These are phyloP conservation scores for Calonectria henricotiae DNA, from an alignment of 2,329 filamentous ascomycete species.

Conservation along the genomic window DNA sequence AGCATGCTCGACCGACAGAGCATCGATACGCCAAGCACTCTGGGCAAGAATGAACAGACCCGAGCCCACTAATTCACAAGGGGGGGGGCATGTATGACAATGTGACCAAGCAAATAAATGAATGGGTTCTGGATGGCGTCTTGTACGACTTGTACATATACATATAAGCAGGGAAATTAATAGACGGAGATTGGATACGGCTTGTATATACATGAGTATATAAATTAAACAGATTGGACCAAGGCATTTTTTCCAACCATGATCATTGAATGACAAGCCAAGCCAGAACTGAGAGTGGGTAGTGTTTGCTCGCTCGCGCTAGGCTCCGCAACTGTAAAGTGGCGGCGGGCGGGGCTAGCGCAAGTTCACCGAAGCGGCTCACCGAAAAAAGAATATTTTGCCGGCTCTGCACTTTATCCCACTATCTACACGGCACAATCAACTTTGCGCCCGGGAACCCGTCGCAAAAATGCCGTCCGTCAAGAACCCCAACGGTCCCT, in stretches of 20 bases:
- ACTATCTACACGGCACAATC: slow-evolving; percentile 2
- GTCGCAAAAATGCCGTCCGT: slow-evolving; percentile 67
- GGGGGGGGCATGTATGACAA: neutral
- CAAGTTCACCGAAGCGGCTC: slow-evolving; percentile 9
- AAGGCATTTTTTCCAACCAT: neutral
- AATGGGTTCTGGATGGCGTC: slow-evolving; percentile 16
- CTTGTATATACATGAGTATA: neutral
- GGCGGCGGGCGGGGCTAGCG: slow-evolving; percentile 6
- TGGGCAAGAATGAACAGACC: slow-evolving; percentile 56
- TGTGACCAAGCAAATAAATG: neutral
- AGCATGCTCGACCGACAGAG: slow-evolving; percentile 58
- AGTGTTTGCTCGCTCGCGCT: slow-evolving; percentile 1
- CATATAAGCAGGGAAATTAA: slow-evolving; percentile 15
- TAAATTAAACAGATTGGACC: neutral
- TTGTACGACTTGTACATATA: slow-evolving; percentile 1
- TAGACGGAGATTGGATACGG: neutral
- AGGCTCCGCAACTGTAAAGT: slow-evolving; percentile 17
- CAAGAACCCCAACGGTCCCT: slow-evolving; percentile 73
- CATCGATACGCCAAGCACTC: slow-evolving; percentile 63
- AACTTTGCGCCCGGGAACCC: slow-evolving; percentile 14
- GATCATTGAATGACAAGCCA: no score
- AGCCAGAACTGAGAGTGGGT: slow-evolving; percentile 11
- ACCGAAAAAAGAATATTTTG: slow-evolving; percentile 28
- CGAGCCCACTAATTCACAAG: slow-evolving; percentile 20
- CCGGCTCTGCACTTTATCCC: slow-evolving; percentile 7